phyloP scores from a whole-genome alignment of 441 rosid species.

The Adansonia grandidieri region DNA sequence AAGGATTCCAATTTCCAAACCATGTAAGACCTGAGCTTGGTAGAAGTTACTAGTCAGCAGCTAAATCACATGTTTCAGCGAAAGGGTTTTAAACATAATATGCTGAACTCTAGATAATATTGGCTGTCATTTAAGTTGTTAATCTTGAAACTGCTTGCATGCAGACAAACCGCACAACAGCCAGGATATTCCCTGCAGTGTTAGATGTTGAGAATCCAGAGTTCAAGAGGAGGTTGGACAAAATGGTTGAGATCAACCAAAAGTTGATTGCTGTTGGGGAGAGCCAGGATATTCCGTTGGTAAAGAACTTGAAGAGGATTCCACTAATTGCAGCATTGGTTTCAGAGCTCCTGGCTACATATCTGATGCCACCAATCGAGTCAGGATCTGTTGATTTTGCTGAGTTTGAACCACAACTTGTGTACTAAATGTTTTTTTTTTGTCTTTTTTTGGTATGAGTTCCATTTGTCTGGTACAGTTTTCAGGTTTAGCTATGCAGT shows the following conservation, averaged over 20 bases:
- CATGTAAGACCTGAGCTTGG: neutral
- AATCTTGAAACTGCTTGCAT: conserved; percentile 12
- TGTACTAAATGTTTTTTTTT: conserved; percentile 51
- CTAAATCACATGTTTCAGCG: neutral
- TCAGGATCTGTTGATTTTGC: conserved; percentile 95
- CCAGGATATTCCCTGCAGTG: conserved; percentile 94
- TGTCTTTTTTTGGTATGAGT: neutral
- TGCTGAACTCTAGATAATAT: neutral
- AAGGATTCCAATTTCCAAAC: neutral
- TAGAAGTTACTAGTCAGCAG: neutral
- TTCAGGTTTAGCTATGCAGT: conserved; percentile 16
- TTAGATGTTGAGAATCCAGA: conserved; percentile 93
- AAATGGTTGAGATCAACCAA: conserved; percentile 78
- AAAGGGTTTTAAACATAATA: neutral
- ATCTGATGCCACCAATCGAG: conserved; percentile 90
- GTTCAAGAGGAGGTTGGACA: conserved; percentile 86
- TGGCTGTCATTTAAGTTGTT: neutral
- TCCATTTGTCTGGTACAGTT: neutral
- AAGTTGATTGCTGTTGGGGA: conserved; percentile 68
- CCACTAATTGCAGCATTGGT: conserved; percentile 74
- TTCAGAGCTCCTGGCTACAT: conserved; percentile 84
- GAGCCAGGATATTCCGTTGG: conserved; percentile 56
- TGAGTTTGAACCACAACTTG: conserved; percentile 80
- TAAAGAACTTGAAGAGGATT: conserved; percentile 83
- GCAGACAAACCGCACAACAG: conserved; percentile 93